Percentiles rank a stretch among this genome's conserved stretches.
phyloP scores from a whole-genome alignment of 148 eudicot genomes.

The Fagopyrum tataricum region DNA sequence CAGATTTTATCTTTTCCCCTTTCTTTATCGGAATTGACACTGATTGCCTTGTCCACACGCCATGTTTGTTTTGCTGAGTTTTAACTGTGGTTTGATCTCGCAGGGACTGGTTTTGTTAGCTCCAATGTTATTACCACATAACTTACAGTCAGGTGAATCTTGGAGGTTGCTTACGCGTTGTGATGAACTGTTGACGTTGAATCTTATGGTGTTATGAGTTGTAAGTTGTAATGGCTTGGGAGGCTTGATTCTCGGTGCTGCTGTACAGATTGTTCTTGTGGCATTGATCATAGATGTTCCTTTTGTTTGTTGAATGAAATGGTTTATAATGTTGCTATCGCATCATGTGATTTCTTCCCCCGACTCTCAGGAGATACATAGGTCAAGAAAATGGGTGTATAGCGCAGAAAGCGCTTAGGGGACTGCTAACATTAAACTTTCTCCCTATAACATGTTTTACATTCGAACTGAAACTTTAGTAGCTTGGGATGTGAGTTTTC shows the following conservation, averaged over 20 bases:
- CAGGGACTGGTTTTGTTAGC: background rate
- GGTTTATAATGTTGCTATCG: background rate
- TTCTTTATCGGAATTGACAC: too few relatives aligned
- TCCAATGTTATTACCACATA: background rate
- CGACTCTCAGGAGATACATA: background rate
- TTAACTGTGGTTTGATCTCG: background rate
- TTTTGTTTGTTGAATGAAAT: background rate
- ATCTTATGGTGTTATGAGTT: background rate
- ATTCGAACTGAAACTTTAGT: too few relatives aligned
- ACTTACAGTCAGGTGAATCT: too few relatives aligned
- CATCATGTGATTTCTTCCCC: background rate
- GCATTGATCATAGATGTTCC: background rate
- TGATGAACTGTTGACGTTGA: background rate
- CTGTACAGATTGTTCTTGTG: background rate
- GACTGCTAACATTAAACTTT: too few relatives aligned
- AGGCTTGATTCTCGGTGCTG: too few relatives aligned
- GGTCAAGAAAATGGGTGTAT: background rate
- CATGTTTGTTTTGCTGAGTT: too few relatives aligned
- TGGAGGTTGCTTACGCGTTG: too few relatives aligned
- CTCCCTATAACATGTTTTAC: too few relatives aligned
- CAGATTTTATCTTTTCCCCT: too few relatives aligned
- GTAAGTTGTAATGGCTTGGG: too few relatives aligned
- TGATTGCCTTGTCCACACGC: too few relatives aligned
- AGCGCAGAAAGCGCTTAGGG: background rate
- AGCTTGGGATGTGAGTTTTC: too few relatives aligned